These are phyloP conservation scores for Cucurbitaria berberidis DNA, from an alignment of 2,329 filamentous ascomycete genomes.

Conservation along the genomic window DNA sequence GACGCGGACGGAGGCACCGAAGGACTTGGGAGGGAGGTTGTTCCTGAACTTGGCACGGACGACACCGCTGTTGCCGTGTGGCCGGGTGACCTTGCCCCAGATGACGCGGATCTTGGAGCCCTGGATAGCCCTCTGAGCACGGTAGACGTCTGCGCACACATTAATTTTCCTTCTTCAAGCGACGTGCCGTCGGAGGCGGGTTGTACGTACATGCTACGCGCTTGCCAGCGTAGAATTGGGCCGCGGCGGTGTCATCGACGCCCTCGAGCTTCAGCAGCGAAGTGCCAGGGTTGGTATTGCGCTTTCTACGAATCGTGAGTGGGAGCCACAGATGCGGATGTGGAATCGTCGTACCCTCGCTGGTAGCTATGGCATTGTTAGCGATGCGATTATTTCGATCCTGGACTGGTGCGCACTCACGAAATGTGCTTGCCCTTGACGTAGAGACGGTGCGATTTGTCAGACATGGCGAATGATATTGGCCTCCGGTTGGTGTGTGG, in stretches of 20 bases:
- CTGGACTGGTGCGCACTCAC: conserved; percentile 72
- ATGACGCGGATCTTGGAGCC: conserved; percentile 98
- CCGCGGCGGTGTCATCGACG: conserved; percentile 87
- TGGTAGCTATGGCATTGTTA: conserved; percentile 66
- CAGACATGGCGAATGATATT: conserved; percentile 47
- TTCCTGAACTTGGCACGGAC: conserved; percentile 96
- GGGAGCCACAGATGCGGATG: conserved; percentile 11
- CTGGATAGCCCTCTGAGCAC: conserved; percentile 90
- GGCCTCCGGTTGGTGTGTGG: conserved; percentile 33
- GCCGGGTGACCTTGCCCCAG: conserved; percentile 93
- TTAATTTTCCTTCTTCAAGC: conserved; percentile 12
- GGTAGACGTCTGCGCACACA: conserved; percentile 73
- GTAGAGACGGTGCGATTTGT: conserved; percentile 49
- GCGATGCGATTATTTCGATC: conserved; percentile 52
- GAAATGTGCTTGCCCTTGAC: conserved; percentile 83
- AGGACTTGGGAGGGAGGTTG: conserved; percentile 95
- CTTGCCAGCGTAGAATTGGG: conserved; percentile 96
- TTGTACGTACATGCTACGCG: conserved; percentile 75
- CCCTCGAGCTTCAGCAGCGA: conserved; percentile 98
- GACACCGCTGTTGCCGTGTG: conserved; percentile 97
- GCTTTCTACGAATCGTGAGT: conserved; percentile 63
- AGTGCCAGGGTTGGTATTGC: conserved; percentile 86
- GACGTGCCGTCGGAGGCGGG: not conserved
- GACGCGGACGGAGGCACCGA: conserved; percentile 84
- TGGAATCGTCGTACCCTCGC: conserved; percentile 61